Conservation (phyloP, 257 asterid genomes). For the Ballota nigra region DNA sequence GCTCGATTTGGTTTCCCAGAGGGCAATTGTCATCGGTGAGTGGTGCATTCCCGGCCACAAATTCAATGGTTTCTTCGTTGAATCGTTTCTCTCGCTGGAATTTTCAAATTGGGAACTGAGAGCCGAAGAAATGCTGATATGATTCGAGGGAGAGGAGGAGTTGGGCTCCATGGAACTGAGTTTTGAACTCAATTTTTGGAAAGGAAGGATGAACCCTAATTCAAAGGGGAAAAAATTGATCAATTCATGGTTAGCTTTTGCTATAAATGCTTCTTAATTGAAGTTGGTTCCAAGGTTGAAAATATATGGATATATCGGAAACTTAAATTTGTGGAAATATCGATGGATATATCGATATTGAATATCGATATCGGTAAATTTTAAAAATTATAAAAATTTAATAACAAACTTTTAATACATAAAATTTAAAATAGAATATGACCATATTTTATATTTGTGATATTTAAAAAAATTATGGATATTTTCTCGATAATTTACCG, state of each 20-base stretch:
- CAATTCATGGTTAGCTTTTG: no score
- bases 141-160: constrained; percentile 31
- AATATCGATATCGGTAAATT: no score
- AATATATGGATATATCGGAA: no score
- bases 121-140: constrained; percentile 60
- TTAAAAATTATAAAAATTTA: no score
- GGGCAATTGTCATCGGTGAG: constrained; percentile 83
- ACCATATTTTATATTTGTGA: no score
- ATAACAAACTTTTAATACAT: no score
- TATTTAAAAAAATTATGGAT: no score
- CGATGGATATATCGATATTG: no score
- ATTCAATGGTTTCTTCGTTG: constrained; percentile 60
- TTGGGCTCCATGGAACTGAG: constrained; percentile 44
- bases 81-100: constrained; percentile 29
- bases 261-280: not conserved
- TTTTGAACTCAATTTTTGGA: constrained; percentile 5
- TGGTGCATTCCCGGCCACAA: constrained; percentile 98
- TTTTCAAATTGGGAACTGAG: constrained; percentile 45
- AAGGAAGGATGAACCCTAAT: not conserved
- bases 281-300: not conserved
- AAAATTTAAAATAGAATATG: no score
- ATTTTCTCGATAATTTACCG: no score
- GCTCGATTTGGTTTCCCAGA: constrained; percentile 82
- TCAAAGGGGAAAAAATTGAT: not conserved
- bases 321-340: no score